Evolutionary conservation across 495 filamentous ascomycete genomes (phyloP).

Genomic region (Xylaria nigripes): DNA sequence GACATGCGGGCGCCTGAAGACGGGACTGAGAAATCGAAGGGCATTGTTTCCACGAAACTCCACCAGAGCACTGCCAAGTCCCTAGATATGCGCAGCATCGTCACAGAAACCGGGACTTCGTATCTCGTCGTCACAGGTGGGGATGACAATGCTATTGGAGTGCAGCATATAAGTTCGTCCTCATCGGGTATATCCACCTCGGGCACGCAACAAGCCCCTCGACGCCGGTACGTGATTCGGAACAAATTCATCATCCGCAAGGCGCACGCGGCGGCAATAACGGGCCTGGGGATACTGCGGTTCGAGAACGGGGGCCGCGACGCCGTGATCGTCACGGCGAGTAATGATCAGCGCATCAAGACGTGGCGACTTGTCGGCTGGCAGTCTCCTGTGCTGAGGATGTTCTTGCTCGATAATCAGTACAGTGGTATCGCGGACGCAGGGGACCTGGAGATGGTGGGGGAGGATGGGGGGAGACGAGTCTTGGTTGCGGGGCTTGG

Average conservation of each 20-base stretch:
- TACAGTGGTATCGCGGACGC: slow-evolving; percentile 61
- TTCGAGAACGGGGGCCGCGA: slow-evolving; percentile 7
- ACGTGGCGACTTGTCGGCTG: slow-evolving; percentile 51
- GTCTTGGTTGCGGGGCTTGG: slow-evolving; percentile 43
- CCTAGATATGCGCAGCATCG: slow-evolving; percentile 30
- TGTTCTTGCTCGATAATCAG: slow-evolving; percentile 41
- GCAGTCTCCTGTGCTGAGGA: slow-evolving; percentile 18
- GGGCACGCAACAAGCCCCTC: not conserved
- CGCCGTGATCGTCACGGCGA: slow-evolving; percentile 47
- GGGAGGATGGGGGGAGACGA: slow-evolving; percentile 1
- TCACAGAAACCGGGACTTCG: slow-evolving; percentile 13
- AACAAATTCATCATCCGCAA: slow-evolving; percentile 51
- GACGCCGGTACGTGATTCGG: slow-evolving; percentile 12
- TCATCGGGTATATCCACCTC: not conserved
- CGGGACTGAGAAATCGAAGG: not conserved
- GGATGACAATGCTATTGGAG: slow-evolving; percentile 70
- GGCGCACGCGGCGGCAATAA: slow-evolving; percentile 77
- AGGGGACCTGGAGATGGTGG: slow-evolving; percentile 22
- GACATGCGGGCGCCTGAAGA: not conserved
- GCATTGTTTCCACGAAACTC: slow-evolving; percentile 33
- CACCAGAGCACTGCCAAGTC: slow-evolving; percentile 74
- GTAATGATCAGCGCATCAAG: slow-evolving; percentile 77
- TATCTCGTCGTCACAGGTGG: slow-evolving; percentile 64
- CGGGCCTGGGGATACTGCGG: slow-evolving; percentile 48
- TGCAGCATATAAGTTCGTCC: slow-evolving; percentile 40